Evolutionary conservation across 768 basidiomycete genomes (phyloP), one percentile per base, ranked within the genome.

Genomic region (Tephrocybe sp.): DNA sequence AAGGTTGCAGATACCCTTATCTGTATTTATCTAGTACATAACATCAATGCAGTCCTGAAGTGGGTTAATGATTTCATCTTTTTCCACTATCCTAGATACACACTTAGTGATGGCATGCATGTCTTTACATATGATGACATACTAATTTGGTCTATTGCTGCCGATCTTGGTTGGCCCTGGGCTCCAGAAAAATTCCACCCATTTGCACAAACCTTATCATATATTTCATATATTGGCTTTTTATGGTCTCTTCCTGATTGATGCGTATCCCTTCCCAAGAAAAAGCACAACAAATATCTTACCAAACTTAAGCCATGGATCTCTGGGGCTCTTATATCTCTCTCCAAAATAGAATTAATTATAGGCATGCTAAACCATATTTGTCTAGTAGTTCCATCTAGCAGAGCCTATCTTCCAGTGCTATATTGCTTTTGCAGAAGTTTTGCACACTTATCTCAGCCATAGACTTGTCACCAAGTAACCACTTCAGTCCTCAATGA

Each of bases 1-100:
- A 56, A 50, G 0, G 40, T 70, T 1, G 69, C 69, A 0, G 66
- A 74, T 54, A 63, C 65, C 2, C 59, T 68, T 7, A 50, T 65
- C 5, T 50, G 52, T 1, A 58, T 74, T 0, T 57, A 62, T 0
- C 18, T 47, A 0, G n/a, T 30, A 1, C 30, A 58, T 5, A 53
- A 54, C 1, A 48, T 71, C 6, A 30, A 59, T 0, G 59, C 60
- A 0, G 32, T 66, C 3, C 43, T 63, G 3, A 71, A 70, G 23
- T 74, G 72, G 72, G 70, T 70, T 0, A 68, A 74, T 33, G 65
- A 73, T 39, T 73, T 69, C 37, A 32, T 66, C 0, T 68, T 72
- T 43, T 64, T 71, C 17, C 51, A 60, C 1, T 62, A 55, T 36
- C 63, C 57, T 6, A n/a, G n/a, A n/a, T 25, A 8, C 7, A 17